Percentiles rank a stretch among this genome's conserved stretches.
Evolutionary conservation across 306 rosid species (phyloP).

Genomic region (Myrica gale): DNA sequence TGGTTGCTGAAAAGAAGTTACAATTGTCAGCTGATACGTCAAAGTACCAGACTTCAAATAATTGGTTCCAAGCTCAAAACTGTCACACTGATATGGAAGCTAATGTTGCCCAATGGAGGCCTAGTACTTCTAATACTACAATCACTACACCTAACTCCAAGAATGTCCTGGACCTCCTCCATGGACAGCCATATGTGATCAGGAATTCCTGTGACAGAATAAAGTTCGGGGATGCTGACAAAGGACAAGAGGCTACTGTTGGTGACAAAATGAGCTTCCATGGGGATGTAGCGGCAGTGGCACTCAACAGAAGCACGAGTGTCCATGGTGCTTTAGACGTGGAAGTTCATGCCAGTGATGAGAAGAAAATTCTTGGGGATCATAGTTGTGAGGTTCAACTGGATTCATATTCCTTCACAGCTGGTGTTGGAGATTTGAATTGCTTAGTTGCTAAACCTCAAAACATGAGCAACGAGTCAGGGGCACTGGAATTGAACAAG

Average conservation of each 20-base stretch:
- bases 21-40: constrained; percentile 6
- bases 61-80: constrained; percentile 5
- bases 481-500: constrained; percentile 11
- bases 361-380: not conserved
- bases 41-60: constrained; percentile 5
- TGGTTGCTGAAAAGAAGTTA: constrained; percentile 21
- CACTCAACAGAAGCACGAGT: constrained; percentile 19
- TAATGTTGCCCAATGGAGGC: constrained; percentile 3
- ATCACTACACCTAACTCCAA: constrained; percentile 18
- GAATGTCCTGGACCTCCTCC: constrained; percentile 10
- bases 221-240: constrained; percentile 17
- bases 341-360: constrained; percentile 18
- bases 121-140: constrained; percentile 9
- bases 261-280: constrained; percentile 3
- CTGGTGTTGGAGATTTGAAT: constrained; percentile 20
- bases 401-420: constrained; percentile 11
- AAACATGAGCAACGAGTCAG: constrained; percentile 13
- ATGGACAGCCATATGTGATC: constrained; percentile 3
- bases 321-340: constrained; percentile 2
- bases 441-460: constrained; percentile 20
- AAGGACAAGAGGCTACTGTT: constrained; percentile 10
- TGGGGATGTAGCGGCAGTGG: constrained; percentile 16
- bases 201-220: not conserved
- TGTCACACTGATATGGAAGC: constrained; percentile 32
- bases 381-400: constrained; percentile 11